Evolutionary conservation across 176 grass and related monocot species (phyloP), one percentile per base, ranked within the genome.

Genomic region (Alopecurus myosuroides): DNA sequence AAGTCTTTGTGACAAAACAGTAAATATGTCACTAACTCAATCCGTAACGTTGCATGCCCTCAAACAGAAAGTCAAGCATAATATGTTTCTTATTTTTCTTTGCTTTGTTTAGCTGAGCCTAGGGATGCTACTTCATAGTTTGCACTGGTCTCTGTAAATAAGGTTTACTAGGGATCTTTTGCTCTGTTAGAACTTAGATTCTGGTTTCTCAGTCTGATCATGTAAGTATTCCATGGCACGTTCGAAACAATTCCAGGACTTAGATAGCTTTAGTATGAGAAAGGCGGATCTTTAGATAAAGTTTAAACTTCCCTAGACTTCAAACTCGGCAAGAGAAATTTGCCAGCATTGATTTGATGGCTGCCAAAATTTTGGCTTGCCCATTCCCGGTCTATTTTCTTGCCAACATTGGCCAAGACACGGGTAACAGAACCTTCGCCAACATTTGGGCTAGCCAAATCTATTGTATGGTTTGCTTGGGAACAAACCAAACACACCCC

Each of bases 91-190:
- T n/a, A 19, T 11, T 61, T 19, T 64, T 30, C 2, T 29, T 34
- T 66, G 19, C 60, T 33, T 23, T 51, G 20, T n/a, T 42, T 77
- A 9, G 36, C 37, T 37, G 10, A 57, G 23, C 18, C 44, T 34
- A 81, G n/a, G 46, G 48, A 69, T n/a, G 79, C 10, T 82, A 55
- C 17, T 82, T 82, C 48, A 40, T 41, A 82, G 22, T 82, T 70
- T 67, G 9, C 18, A 76, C 4, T 42, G 34, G 4, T 51, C 78
- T 67, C 68, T 1, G 6, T 50, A 80, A 66, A 31, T 23, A 20
- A 80, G 6, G 45, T 68, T 64, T 68, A 36, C 13, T 52, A 26
- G 30, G 45, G 31, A 81, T 36, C n/a, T 70, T 82, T 82, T 81
- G 8, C 23, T 18, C 11, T 20, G 13, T 81, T 66, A n/a, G n/a